These are phyloP conservation scores for Solanum corneliomulleri DNA, from an alignment of 257 asterid genomes.

Conservation along the genomic window DNA sequence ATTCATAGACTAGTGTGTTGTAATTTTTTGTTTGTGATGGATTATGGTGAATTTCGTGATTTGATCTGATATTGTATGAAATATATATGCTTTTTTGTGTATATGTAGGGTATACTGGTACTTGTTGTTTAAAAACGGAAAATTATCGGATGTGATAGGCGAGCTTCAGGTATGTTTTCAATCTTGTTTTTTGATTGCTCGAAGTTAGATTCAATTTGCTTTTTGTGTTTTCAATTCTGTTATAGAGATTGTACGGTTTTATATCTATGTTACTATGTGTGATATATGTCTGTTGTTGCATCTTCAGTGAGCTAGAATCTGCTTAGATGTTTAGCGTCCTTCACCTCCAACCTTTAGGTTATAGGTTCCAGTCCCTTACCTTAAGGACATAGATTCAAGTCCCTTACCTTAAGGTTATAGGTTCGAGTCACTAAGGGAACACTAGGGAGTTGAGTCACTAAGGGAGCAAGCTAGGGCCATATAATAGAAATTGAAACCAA, in stretches of 20 bases:
- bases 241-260: too few species aligned
- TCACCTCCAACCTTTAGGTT: not conserved
- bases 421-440: not conserved
- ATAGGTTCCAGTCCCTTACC: not conserved
- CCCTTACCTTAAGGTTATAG: too few species aligned
- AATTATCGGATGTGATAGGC: constrained; percentile 21
- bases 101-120: constrained; percentile 23
- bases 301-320: not conserved
- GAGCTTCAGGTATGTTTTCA: constrained; percentile 4
- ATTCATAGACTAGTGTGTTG: not conserved
- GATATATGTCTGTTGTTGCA: not conserved
- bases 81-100: not conserved
- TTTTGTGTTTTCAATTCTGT: not conserved
- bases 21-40: not conserved
- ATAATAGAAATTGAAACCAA: not conserved
- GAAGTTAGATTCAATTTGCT: not conserved
- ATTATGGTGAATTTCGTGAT: not conserved
- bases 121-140: constrained; percentile 22
- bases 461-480: not conserved
- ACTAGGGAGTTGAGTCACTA: not conserved
- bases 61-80: not conserved
- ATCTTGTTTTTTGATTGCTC: not conserved
- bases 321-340: not conserved
- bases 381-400: not conserved
- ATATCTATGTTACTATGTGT: not conserved